Evolutionary conservation across 225 moss, liverwort and hornwort genomes (phyloP), one percentile per base, ranked within the genome.

Genomic region (Pseudisothecium myosuroides): DNA sequence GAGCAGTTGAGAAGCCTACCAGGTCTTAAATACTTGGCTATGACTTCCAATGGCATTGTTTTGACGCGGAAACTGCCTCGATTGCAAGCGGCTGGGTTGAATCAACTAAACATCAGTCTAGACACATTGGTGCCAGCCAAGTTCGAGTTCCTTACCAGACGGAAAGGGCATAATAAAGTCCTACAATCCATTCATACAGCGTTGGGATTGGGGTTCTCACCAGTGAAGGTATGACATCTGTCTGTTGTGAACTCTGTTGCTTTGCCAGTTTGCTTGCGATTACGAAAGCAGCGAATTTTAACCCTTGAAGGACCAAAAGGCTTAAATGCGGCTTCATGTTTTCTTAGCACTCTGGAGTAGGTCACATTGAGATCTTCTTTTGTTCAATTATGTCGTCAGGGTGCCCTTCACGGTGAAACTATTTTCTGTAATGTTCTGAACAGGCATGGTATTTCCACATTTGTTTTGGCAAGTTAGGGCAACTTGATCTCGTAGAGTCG

Each of bases 1-100:
- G 89, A 85, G 71, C 89, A 94, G 54, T 82, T 99, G 88, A 93
- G 94, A 88, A 87, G 87, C 75, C 82, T 97, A 41, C 95, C 96
- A 63, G 99, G 99, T 65, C 93, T 99, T 19, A 94, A 93, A 83
- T 91, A 94, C 82, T 92, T 99, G 87, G 99, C 95, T 68, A 99
- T 99, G 95, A 99, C 99, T 58, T 95, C 99, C 17, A 99, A 99
- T 82, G 99, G 99, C n/a, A 90, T 99, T 63, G 95, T 96, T 65
- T 90, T 99, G 84, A 91, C 96, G 45, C 94, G 99, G 41, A 99
- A 97, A 80, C 92, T 99, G 5, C 92, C 96, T 71, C 88, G 93
- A 59, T 87, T 99, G 92, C 95, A 94, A 88, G 94, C 94, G 31
- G 96, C 96, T 36, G 99, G 99, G 61, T 84, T 99, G 88, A 96